Percentiles rank a stretch among this genome's conserved stretches.
Evolutionary conservation across 2,329 filamentous ascomycete genomes (phyloP).

Genomic region (Cladosporium sp.): DNA sequence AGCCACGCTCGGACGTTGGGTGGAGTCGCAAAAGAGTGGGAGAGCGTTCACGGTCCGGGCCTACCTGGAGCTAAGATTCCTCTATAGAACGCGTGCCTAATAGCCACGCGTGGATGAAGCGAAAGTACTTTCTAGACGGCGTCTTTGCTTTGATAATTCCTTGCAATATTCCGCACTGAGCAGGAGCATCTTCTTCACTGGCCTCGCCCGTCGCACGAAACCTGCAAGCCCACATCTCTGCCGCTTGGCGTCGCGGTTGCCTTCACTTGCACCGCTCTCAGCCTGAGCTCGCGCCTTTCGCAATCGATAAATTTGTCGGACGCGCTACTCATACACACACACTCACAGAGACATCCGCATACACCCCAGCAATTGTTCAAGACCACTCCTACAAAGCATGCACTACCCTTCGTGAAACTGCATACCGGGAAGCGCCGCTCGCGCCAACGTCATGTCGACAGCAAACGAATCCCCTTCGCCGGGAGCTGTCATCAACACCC

Average conservation of each 20-base stretch:
- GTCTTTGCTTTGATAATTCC: not conserved
- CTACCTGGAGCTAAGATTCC: conserved; percentile 6
- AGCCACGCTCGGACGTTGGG: not conserved
- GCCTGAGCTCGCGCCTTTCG: conserved; percentile 8
- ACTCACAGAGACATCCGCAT: not conserved
- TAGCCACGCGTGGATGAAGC: conserved; percentile 3
- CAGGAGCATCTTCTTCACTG: not conserved
- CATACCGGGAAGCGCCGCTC: conserved; percentile 13
- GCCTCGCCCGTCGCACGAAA: not conserved
- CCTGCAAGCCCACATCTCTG: conserved; percentile 1
- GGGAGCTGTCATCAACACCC: conserved; percentile 30
- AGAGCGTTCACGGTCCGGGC: conserved; percentile 5
- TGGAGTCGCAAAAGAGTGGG: conserved; percentile 2
- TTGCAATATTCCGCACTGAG: not conserved
- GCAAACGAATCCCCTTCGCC: conserved; percentile 26
- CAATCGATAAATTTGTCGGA: not conserved
- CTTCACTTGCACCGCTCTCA: conserved; percentile 12
- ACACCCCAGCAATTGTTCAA: conserved; percentile 9
- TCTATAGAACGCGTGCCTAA: conserved; percentile 8
- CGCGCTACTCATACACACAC: not conserved
- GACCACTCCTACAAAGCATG: conserved; percentile 9
- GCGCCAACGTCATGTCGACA: conserved; percentile 25
- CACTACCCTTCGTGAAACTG: conserved; percentile 17
- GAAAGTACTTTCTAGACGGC: not conserved
- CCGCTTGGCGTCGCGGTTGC: conserved; percentile 11